Conservation (phyloP, 768 basidiomycete species). For the Rhodotorula diobovata region DNA sequence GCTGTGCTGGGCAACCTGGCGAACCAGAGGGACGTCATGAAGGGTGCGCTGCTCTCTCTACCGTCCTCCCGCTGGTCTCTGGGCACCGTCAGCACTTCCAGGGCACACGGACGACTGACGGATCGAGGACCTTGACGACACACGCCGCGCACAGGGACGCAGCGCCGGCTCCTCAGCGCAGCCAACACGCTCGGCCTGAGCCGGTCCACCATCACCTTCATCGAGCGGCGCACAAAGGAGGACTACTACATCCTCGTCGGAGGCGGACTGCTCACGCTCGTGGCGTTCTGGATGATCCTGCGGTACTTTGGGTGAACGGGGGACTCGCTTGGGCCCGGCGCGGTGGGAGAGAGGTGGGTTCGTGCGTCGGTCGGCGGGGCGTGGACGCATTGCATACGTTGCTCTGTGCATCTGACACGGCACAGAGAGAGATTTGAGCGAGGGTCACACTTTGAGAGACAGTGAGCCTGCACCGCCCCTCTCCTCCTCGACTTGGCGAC, state of each 20-base stretch:
- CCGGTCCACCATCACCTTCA: slow-evolving; percentile 92
- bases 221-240: slow-evolving; percentile 89
- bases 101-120: neutral
- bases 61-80: neutral
- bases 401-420: no score
- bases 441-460: no score
- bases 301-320: slow-evolving; percentile 63
- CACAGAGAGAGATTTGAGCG: no score
- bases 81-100: no score
- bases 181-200: slow-evolving; percentile 93
- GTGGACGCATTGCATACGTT: no score
- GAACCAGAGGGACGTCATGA: slow-evolving; percentile 87
- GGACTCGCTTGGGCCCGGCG: no score
- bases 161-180: slow-evolving; percentile 73
- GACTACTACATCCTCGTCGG: slow-evolving; percentile 90
- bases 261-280: slow-evolving; percentile 79
- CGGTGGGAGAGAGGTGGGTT: no score
- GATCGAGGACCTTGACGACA: no score
- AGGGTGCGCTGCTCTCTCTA: slow-evolving; percentile 51
- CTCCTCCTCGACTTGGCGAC: no score
- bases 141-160: slow-evolving; percentile 56
- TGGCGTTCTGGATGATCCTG: slow-evolving; percentile 92
- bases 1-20: slow-evolving; percentile 86
- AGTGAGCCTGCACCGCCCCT: no score
- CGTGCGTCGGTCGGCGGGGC: no score